Conservation (phyloP, 2,329 filamentous ascomycete species). For the Alternaria sp. region DNA sequence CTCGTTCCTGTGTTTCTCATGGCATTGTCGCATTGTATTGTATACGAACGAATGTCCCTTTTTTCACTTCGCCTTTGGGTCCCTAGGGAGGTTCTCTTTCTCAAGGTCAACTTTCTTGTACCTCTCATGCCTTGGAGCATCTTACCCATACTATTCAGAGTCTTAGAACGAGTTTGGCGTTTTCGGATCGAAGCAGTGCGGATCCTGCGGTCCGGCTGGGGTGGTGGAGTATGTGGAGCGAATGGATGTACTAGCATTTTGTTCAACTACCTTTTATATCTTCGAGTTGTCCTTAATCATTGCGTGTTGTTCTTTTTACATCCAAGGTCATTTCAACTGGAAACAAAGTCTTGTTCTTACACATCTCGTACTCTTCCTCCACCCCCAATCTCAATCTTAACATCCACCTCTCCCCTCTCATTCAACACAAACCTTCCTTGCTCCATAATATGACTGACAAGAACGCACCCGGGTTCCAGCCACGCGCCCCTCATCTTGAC, state of each 20-base stretch:
- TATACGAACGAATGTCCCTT: conserved; percentile 20
- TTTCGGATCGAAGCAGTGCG: conserved; percentile 8
- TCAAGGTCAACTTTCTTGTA: conserved; percentile 27
- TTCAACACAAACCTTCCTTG: conserved; percentile 1
- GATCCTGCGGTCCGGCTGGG: neutral
- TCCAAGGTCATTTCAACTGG: neutral
- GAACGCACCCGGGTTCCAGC: conserved; percentile 5
- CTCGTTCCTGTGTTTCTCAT: conserved; percentile 13
- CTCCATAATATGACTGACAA: conserved; percentile 11
- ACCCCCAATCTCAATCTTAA: conserved; percentile 7
- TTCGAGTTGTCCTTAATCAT: neutral
- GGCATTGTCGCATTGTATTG: conserved; percentile 23
- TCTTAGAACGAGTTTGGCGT: conserved; percentile 32
- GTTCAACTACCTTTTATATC: neutral
- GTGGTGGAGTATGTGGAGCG: conserved; percentile 4
- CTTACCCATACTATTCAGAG: conserved; percentile 22
- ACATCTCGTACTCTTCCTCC: neutral
- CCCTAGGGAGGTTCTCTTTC: conserved; percentile 20
- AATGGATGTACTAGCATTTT: conserved; percentile 8
- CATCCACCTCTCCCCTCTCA: conserved; percentile 11
- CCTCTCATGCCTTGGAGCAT: conserved; percentile 20
- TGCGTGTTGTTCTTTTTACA: neutral
- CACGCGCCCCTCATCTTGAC: conserved; percentile 18
- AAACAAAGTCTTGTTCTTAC: neutral
- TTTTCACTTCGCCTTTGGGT: neutral